Base-by-base conservation (phyloP, 805 yeast genomes). In the Naumovozyma baii region DNA sequence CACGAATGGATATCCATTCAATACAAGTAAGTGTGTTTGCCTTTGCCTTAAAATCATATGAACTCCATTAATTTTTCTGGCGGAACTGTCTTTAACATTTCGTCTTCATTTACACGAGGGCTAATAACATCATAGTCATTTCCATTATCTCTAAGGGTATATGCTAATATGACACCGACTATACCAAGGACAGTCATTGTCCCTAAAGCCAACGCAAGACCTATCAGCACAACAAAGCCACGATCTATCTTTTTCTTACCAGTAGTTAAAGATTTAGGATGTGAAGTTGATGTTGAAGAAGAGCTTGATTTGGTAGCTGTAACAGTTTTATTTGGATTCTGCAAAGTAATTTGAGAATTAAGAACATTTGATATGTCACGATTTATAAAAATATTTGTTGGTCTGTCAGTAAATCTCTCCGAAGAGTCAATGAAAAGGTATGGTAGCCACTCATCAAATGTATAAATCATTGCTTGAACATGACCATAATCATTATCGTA, bases 171-270 rank as follows among this genome's bases (percentile, higher is more conserved):
- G 5, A 57, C 66, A 28, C 70, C 70, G 3, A 65, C 46, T 19
- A 64, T 58, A 40, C 70, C 82, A 39, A 63, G 50, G 15, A 57
- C 57, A 35, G 63, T 54, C 31, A 69, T 55, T 1, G 73, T 68
- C 15, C 67, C 84, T 25, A 83, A 48, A 0, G 90, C 76, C 39
- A 79, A 64, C 0, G 87, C 92, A 32, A 80, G 66, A 0, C 83
- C 76, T 33, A 82, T 72, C 20, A 83, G 70, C 3, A 80, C 86
- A 20, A 82, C 78, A 49, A 71, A 79, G 0, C 92, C 88, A 16
- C 74, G 59, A 22, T 58, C 62, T 42, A 59, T 57, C 44, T 60
- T 55, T 25, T 54, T 50, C 14, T 34, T 26, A 46, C 41, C 44
- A 31, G 38, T 32, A 5, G 37, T 16, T 14, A 41, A 15, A 7